Evolutionary conservation across 2,329 filamentous ascomycete species (phyloP).

Genomic region (Diplocarpon mali): DNA sequence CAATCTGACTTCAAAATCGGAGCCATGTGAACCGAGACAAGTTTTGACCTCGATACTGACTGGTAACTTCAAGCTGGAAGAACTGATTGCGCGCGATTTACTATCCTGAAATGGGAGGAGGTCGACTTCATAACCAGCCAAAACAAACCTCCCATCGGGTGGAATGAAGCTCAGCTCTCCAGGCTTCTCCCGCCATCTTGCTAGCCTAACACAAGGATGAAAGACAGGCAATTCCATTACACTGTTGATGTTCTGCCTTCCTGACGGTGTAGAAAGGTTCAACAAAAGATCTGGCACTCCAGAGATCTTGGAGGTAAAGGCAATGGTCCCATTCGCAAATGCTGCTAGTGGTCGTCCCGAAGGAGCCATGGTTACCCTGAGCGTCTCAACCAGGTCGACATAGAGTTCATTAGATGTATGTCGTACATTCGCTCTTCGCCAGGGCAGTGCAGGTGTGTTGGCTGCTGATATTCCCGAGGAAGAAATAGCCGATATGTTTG

Average conservation of each 20-base stretch:
- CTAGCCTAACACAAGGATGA: conserved; percentile 85
- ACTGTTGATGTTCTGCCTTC: conserved; percentile 62
- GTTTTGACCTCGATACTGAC: conserved; percentile 75
- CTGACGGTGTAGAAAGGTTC: conserved; percentile 67
- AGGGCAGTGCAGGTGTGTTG: conserved; percentile 56
- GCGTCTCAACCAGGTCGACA: conserved; percentile 85
- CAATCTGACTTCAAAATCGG: conserved; percentile 82
- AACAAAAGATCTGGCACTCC: conserved; percentile 86
- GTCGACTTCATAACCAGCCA: conserved; percentile 91
- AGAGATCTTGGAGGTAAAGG: conserved; percentile 90
- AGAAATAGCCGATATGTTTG: conserved; percentile 26
- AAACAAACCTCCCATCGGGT: conserved; percentile 84
- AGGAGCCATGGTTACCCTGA: conserved; percentile 79
- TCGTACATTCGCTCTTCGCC: conserved; percentile 82
- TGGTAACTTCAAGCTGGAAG: conserved; percentile 62
- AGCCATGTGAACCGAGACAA: conserved; percentile 59
- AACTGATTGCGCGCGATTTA: conserved; percentile 41
- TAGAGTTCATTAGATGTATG: conserved; percentile 97
- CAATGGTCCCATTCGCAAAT: conserved; percentile 82
- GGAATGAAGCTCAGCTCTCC: conserved; percentile 94
- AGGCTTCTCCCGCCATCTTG: conserved; percentile 78
- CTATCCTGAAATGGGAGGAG: conserved; percentile 61
- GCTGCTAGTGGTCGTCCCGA: conserved; percentile 81
- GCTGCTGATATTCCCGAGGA: conserved; percentile 27
- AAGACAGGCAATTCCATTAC: conserved; percentile 86